Base-by-base conservation (phyloP, 192 early-diverging fungal genomes). In the Coemansia umbellata region DNA sequence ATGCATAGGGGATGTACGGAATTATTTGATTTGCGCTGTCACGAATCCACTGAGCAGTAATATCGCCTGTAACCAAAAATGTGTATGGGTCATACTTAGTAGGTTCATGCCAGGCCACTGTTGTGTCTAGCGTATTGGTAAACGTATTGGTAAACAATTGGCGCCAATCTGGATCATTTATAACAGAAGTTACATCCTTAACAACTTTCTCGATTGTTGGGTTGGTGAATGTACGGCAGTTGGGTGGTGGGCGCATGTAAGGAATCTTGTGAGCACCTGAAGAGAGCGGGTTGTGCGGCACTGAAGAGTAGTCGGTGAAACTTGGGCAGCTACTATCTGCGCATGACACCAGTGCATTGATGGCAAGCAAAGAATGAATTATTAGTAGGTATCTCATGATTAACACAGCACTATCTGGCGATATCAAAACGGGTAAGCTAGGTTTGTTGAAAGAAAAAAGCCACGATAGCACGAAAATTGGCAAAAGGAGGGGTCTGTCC, bases 21-120 rank as follows among this genome's bases (percentile, higher is more conserved):
- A 72, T 41, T 1, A 88, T 60, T 53, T 88, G 86, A 66, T 88
- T 84, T 10, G 86, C 71, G 17, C 82, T 84, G 60, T 89, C 87
- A 27, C 87, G 80, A 4, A 87, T 71, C 87, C 87, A 89, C 78
- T 87, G 86, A 17, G 87, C 87, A 0, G 59, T 74, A 17, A 74
- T 89, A 51, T 89, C 87, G 21, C 87, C 87, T 0, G 87, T 89
- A 1, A 89, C 77, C 8, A 89, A 52, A 62, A 89, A 87, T 1
- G 85, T 77, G 19, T 78, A 78, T 18, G 81, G 80, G 27, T 33
- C 42, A n/a, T 63, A 41, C 5, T 47, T 17, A 28, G 62, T 58
- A 10, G 47, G 13, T 27, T 69, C 37, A 50, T 77, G 70, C 81
- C 78, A 85, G 4, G 79, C 78, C 1, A 88, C 71, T 0, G 86